Percentiles rank a stretch among this genome's conserved stretches.
Conservation (phyloP, 2,329 filamentous ascomycete species). For the Botrytis paeoniae region DNA sequence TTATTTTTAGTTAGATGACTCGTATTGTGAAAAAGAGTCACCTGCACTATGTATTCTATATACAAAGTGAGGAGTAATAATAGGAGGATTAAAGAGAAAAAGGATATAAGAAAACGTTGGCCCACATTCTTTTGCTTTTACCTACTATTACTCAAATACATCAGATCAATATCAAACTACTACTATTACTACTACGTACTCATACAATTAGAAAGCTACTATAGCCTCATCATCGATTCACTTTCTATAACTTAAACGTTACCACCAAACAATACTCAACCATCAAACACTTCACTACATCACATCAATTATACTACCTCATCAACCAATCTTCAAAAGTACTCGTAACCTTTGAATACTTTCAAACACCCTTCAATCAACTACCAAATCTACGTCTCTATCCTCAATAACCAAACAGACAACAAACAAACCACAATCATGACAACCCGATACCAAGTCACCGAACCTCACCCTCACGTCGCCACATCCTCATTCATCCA, state of each 20-base stretch:
- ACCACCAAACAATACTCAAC: background rate
- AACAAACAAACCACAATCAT: conserved; percentile 21
- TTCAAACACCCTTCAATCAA: background rate
- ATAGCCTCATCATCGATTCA: conserved; percentile 2
- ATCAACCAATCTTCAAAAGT: background rate
- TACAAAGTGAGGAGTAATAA: background rate
- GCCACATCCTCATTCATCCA: conserved; percentile 30
- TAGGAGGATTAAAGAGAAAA: background rate
- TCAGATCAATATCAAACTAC: background rate
- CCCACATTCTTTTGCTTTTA: background rate
- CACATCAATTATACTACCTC: background rate
- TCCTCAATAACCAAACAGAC: background rate
- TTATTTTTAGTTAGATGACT: conserved; percentile 13
- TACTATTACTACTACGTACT: background rate
- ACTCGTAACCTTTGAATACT: background rate
- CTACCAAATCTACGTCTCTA: background rate
- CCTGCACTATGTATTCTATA: background rate
- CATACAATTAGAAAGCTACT: background rate
- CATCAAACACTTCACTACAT: background rate
- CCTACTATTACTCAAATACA: background rate
- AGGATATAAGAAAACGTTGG: conserved; percentile 12
- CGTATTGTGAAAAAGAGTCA: conserved; percentile 16
- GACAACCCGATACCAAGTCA: conserved; percentile 32
- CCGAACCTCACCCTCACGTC: conserved; percentile 37
- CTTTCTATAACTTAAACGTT: background rate